Conservation (phyloP, 495 filamentous ascomycete genomes). For the Lasiosphaeria miniovina region DNA sequence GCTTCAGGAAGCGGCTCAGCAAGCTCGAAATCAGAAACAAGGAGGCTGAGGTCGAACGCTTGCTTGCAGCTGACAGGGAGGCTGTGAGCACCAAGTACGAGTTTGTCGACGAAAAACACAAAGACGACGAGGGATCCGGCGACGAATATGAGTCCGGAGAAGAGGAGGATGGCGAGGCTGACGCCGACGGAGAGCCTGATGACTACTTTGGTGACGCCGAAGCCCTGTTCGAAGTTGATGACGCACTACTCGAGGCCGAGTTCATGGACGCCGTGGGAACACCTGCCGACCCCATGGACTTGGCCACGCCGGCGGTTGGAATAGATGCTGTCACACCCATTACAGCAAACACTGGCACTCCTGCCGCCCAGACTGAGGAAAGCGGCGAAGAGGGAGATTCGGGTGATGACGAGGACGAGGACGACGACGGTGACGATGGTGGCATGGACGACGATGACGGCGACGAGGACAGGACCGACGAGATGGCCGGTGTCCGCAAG, state of each 20-base stretch:
- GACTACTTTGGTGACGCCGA: slow-evolving; percentile 43
- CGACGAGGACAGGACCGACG: slow-evolving; percentile 42
- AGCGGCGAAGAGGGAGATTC: slow-evolving; percentile 41
- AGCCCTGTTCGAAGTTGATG: slow-evolving; percentile 22
- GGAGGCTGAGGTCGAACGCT: slow-evolving; percentile 73
- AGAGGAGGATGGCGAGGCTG: slow-evolving; percentile 53
- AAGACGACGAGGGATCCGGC: slow-evolving; percentile 48
- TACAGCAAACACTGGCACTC: slow-evolving; percentile 32
- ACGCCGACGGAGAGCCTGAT: slow-evolving; percentile 57
- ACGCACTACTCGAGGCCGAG: slow-evolving; percentile 41
- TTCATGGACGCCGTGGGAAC: slow-evolving; percentile 30
- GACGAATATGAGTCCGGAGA: slow-evolving; percentile 59
- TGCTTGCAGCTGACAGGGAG: slow-evolving; percentile 69
- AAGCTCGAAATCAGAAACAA: slow-evolving; percentile 86
- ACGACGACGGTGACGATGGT: slow-evolving; percentile 50
- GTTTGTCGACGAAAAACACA: slow-evolving; percentile 61
- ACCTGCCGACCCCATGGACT: slow-evolving; percentile 26
- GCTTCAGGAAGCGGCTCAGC: slow-evolving; percentile 80
- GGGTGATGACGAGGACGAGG: slow-evolving; percentile 45
- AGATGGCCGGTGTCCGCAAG: slow-evolving; percentile 46
- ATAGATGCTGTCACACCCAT: slow-evolving; percentile 39
- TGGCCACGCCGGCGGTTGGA: slow-evolving; percentile 32
- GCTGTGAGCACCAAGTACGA: slow-evolving; percentile 54
- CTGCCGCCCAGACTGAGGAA: slow-evolving; percentile 27
- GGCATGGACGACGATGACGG: slow-evolving; percentile 44